Percentiles rank a stretch among this genome's conserved stretches.
These are phyloP conservation scores for Scheffersomyces ergatensis DNA, from an alignment of 805 yeast genomes.

Conservation along the genomic window DNA sequence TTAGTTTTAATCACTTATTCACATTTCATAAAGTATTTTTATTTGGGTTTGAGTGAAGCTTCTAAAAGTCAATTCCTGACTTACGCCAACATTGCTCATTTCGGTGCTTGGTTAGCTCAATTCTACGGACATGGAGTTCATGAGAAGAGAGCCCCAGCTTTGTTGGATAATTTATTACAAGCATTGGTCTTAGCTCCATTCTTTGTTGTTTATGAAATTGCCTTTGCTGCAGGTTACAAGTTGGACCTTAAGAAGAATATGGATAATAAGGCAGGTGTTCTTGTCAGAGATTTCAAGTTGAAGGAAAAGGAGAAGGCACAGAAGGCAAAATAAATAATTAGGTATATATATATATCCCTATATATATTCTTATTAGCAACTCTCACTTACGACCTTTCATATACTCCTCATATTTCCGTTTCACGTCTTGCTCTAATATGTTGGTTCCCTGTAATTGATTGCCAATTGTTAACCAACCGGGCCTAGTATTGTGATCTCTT, in stretches of 20 bases:
- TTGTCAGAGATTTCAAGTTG: slow-evolving; percentile 32
- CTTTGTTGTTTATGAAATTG: slow-evolving; percentile 77
- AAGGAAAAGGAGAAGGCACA: slow-evolving; percentile 4
- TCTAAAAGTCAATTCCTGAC: slow-evolving; percentile 13
- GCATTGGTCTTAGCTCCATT: slow-evolving; percentile 90
- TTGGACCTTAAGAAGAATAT: slow-evolving; percentile 48
- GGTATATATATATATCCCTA: too few species aligned
- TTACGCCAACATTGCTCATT: slow-evolving; percentile 42
- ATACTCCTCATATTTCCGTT: slow-evolving; percentile 33
- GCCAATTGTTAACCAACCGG: slow-evolving; percentile 91
- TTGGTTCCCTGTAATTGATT: slow-evolving; percentile 66
- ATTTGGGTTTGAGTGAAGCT: slow-evolving; percentile 10
- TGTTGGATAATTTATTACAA: slow-evolving; percentile 77
- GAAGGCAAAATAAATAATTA: not conserved
- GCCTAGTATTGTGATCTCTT: slow-evolving; percentile 76
- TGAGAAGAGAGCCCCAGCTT: slow-evolving; percentile 83
- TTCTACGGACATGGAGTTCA: slow-evolving; percentile 84
- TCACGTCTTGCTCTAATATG: slow-evolving; percentile 58
- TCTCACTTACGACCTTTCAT: slow-evolving; percentile 5
- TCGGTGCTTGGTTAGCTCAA: slow-evolving; percentile 73
- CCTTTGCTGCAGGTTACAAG: slow-evolving; percentile 66
- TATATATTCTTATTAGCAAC: too few species aligned
- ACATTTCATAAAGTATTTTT: slow-evolving; percentile 17
- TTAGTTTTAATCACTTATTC: slow-evolving; percentile 20
- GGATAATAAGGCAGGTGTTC: slow-evolving; percentile 43